Evolutionary conservation across 108 stramenopile genomes (phyloP).

Genomic region (Stephanodiscus minutulus): DNA sequence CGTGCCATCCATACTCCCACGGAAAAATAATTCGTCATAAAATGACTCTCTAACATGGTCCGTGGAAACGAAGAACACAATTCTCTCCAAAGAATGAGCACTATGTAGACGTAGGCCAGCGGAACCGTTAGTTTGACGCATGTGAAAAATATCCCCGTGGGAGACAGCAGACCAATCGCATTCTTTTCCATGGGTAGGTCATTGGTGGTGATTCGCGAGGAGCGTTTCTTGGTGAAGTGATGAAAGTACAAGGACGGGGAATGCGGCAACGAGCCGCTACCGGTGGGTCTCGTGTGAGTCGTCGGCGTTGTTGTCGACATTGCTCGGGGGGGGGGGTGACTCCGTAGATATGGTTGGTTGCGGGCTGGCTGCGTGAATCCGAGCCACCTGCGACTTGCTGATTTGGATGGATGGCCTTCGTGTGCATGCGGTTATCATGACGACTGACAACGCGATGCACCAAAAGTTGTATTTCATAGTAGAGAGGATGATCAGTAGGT

Average conservation of each 20-base stretch:
- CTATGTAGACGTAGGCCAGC: slow-evolving; percentile 73
- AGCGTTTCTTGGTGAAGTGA: slow-evolving; percentile 21
- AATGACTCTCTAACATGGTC: slow-evolving; percentile 45
- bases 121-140: slow-evolving; percentile 67
- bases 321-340: not conserved
- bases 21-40: slow-evolving; percentile 62
- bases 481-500: no score
- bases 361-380: no score
- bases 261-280: not conserved
- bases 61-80: slow-evolving; percentile 63
- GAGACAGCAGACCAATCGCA: slow-evolving; percentile 62
- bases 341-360: not conserved
- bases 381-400: no score
- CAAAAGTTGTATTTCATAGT: no score
- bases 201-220: slow-evolving; percentile 15
- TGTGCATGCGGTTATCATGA: no score
- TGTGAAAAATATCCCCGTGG: slow-evolving; percentile 66
- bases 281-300: not conserved
- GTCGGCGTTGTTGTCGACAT: not conserved
- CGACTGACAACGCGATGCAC: no score
- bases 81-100: slow-evolving; percentile 72
- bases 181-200: slow-evolving; percentile 60
- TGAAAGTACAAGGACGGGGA: slow-evolving; percentile 11
- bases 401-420: no score
- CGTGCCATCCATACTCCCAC: slow-evolving; percentile 54